These are phyloP conservation scores for Lactarius akahatsu DNA, from an alignment of 768 basidiomycete genomes.

Conservation along the genomic window DNA sequence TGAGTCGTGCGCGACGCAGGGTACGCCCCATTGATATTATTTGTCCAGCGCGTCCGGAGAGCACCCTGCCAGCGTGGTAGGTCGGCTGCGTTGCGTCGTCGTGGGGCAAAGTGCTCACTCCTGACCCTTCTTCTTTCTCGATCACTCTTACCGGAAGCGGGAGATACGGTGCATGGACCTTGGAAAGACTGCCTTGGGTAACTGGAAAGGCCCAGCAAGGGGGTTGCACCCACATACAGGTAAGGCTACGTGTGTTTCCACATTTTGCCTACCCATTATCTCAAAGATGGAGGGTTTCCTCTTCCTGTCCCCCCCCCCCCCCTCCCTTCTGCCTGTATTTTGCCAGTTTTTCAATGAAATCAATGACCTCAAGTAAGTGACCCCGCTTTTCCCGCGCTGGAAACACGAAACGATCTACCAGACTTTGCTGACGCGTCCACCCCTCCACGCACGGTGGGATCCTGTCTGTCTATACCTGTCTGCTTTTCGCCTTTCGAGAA, in stretches of 20 bases:
- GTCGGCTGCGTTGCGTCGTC: conserved; percentile 19
- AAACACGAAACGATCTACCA: background rate
- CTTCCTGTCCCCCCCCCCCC: background rate
- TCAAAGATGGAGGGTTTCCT: conserved; percentile 14
- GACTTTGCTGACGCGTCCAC: conserved; percentile 10
- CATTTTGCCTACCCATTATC: conserved; percentile 14
- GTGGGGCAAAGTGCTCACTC: conserved; percentile 21
- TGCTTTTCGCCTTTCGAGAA: conserved; percentile 16
- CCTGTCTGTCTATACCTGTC: conserved; percentile 1
- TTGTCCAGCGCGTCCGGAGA: conserved; percentile 35
- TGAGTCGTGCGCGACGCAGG: conserved; percentile 33
- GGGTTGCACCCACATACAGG: conserved; percentile 45
- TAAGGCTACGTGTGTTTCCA: conserved; percentile 28
- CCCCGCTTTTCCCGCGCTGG: background rate
- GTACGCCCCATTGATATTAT: conserved; percentile 27
- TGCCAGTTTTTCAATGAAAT: conserved; percentile 43
- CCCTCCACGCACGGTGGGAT: conserved; percentile 4
- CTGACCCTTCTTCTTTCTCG: conserved; percentile 9
- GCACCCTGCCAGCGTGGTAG: conserved; percentile 38
- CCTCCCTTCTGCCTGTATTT: background rate
- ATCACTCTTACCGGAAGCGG: conserved; percentile 32
- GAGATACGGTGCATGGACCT: conserved; percentile 48
- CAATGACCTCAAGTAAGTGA: conserved; percentile 40
- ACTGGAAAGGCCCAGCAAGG: conserved; percentile 44
- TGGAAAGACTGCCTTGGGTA: conserved; percentile 41